A percentile compares a stretch with the other conserved stretches of the same genome.
These are phyloP conservation scores for Cladosporium cucumerinum DNA, from an alignment of 2,329 filamentous ascomycete species.

Conservation along the genomic window DNA sequence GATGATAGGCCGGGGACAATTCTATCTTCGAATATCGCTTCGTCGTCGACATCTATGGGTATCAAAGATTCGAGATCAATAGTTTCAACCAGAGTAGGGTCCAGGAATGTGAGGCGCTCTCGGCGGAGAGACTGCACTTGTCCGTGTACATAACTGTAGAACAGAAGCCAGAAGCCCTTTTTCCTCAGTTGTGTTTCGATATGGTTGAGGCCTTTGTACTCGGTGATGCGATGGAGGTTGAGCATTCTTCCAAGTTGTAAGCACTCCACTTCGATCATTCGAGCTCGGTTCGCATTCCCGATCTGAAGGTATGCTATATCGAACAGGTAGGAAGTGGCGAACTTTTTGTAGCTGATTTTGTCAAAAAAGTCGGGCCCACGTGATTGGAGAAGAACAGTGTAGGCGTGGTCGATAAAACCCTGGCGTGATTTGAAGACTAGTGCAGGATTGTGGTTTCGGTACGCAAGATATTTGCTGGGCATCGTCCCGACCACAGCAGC, in stretches of 20 bases:
- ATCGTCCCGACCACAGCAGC: slow-evolving; percentile 8
- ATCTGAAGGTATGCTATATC: slow-evolving; percentile 15
- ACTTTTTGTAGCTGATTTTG: slow-evolving; percentile 16
- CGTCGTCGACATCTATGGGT: slow-evolving; percentile 14
- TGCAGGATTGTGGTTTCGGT: slow-evolving; percentile 1
- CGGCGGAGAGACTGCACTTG: slow-evolving; percentile 14
- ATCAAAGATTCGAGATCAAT: slow-evolving; percentile 12
- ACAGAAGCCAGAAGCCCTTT: slow-evolving; percentile 17
- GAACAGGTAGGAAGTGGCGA: slow-evolving; percentile 11
- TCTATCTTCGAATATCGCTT: slow-evolving; percentile 11
- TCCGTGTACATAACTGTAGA: slow-evolving; percentile 14
- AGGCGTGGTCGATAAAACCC: slow-evolving; percentile 8
- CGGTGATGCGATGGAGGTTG: slow-evolving; percentile 3
- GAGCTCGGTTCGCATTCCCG: slow-evolving; percentile 4
- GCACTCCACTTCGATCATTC: slow-evolving; percentile 15
- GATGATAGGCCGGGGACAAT: neutral
- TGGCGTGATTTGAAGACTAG: neutral
- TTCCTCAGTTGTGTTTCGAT: slow-evolving; percentile 16
- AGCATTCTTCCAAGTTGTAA: slow-evolving; percentile 14
- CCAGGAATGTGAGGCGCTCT: slow-evolving; percentile 10
- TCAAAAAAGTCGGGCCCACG: slow-evolving; percentile 13
- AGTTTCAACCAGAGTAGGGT: slow-evolving; percentile 4
- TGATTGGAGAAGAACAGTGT: neutral
- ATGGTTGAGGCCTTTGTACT: slow-evolving; percentile 15
- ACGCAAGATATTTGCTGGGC: slow-evolving; percentile 11